phyloP scores from a whole-genome alignment of 2,329 filamentous ascomycete genomes.

The Fusarium sp. region DNA sequence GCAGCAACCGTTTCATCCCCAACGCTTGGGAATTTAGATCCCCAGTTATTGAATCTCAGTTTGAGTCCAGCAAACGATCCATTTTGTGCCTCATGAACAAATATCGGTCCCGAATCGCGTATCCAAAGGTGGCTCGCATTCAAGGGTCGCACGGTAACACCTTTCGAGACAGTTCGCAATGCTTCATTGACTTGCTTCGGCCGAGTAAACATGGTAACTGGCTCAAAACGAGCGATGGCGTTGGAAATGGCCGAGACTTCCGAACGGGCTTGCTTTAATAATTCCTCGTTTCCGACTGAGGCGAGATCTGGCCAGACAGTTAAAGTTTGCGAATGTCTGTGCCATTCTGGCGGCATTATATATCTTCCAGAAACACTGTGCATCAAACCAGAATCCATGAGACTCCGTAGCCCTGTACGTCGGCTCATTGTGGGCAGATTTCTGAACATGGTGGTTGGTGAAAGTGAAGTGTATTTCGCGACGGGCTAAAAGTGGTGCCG shows the following conservation, averaged over 20 bases:
- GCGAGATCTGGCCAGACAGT: conserved; percentile 30
- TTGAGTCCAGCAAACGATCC: conserved; percentile 36
- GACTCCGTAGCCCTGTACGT: no score
- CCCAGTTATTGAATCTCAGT: conserved; percentile 53
- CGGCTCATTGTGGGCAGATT: no score
- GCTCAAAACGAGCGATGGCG: conserved; percentile 47
- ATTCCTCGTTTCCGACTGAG: conserved; percentile 9
- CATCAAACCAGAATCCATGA: no score
- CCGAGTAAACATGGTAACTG: conserved; percentile 44
- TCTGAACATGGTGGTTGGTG: no score
- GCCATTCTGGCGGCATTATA: conserved; percentile 38
- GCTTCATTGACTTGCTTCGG: conserved; percentile 9
- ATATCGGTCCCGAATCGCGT: conserved; percentile 49
- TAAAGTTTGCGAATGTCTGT: conserved; percentile 25
- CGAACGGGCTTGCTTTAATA: conserved; percentile 8
- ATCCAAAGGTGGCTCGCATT: conserved; percentile 48
- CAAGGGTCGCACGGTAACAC: conserved; percentile 16
- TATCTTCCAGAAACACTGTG: not conserved
- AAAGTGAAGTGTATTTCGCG: no score
- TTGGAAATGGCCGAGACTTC: conserved; percentile 48
- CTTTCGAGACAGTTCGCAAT: conserved; percentile 6
- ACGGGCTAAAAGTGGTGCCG: no score
- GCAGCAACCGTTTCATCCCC: conserved; percentile 31
- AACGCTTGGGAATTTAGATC: conserved; percentile 32
- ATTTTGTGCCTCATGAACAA: conserved; percentile 26